Conservation (phyloP, 2,329 filamentous ascomycete species). For the Colletotrichum magnum region DNA sequence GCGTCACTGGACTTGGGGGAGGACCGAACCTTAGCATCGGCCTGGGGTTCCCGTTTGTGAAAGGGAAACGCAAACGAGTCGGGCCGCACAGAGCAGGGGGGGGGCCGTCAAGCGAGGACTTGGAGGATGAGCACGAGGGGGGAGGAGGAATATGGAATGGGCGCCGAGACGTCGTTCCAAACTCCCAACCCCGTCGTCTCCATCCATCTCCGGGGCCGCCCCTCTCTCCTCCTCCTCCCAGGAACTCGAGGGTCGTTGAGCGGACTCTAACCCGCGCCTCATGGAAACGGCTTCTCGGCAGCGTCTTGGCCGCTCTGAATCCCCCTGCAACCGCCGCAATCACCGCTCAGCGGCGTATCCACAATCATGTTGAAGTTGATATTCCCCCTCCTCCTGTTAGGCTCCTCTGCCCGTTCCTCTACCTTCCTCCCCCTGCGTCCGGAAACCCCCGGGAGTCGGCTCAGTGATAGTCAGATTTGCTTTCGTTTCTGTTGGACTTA, state of each 20-base stretch:
- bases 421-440: background rate
- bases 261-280: slow-evolving; percentile 22
- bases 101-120: too few species aligned
- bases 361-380: slow-evolving; percentile 8
- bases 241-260: slow-evolving; percentile 11
- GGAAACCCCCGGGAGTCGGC: slow-evolving; percentile 10
- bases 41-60: slow-evolving; percentile 15
- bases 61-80: slow-evolving; percentile 9
- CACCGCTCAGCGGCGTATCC: slow-evolving; percentile 7
- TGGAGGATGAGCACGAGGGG: background rate
- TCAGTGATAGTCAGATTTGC: background rate
- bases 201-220: background rate
- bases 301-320: slow-evolving; percentile 17
- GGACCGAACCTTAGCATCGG: slow-evolving; percentile 2
- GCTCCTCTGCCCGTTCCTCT: background rate
- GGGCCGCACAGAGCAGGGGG: background rate
- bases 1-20: slow-evolving; percentile 2
- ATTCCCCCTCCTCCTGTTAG: background rate
- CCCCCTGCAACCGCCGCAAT: slow-evolving; percentile 21
- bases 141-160: background rate
- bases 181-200: slow-evolving; percentile 1
- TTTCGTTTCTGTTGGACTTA: background rate
- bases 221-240: slow-evolving; percentile 1
- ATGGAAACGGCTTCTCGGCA: slow-evolving; percentile 27
- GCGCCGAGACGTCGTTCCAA: slow-evolving; percentile 14